Evolutionary conservation across 768 basidiomycete genomes (phyloP), one percentile per base, ranked within the genome.

Genomic region (Rhodotorula taiwanensis): DNA sequence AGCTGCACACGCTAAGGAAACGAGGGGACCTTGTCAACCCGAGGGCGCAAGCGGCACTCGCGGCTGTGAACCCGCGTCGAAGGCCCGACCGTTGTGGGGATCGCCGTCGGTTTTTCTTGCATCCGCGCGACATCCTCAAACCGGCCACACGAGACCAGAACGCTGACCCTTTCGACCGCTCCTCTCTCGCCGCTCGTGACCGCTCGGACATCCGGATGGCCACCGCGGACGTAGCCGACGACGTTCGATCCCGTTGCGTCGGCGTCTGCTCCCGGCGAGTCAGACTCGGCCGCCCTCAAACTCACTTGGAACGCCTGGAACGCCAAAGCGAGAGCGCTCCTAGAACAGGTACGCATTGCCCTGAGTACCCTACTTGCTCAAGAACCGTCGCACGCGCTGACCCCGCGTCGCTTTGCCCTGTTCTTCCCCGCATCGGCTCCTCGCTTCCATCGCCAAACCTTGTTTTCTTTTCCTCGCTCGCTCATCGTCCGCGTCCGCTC

Each of bases 251-350:
- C 28, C 49, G 49, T 9, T 21, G 33, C 45, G 41, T 28, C 52
- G 42, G 50, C 58, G 48, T 49, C 58, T 34, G 42, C 57, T n/a
- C 14, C 30, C 31, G 50, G 50, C 34, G 10, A 11, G 6, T 31
- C 42, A 33, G 48, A 52, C 25, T 36, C 47, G 7, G 44, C 31
- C 0, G 2, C 8, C 16, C 58, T 60, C 44, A 27, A 30, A 31
- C 54, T 27, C 14, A 50, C 55, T 33, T 64, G 63, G 63, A 59
- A 59, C 63, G 52, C 52, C 23, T 65, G 58, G 58, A 65, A 56
- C 54, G 54, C 43, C 45, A 65, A 55, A 33, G 64, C 51, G 2
- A 34, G 44, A 7, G 34, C 28, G 28, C 50, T 60, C 15, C 44
- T 65, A 28, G 58, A 60, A 8, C 64, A 65, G 43, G 64, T 65